These are phyloP conservation scores for Neostapfia colusana DNA, from an alignment of 176 grass and related monocot species.

Conservation along the genomic window DNA sequence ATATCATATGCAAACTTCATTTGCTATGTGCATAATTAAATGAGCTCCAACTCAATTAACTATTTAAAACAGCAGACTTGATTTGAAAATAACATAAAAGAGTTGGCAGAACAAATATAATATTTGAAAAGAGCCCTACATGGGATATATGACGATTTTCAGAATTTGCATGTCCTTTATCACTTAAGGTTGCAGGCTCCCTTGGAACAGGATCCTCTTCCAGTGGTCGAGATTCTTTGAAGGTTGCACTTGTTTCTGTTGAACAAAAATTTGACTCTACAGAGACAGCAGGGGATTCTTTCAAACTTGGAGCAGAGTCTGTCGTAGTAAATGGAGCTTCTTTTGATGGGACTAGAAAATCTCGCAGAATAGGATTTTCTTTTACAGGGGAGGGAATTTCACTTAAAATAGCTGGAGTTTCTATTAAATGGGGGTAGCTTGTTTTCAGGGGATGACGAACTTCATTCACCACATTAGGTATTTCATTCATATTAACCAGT, in stretches of 20 bases:
- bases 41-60: not conserved
- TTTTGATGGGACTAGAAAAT: conserved; percentile 36
- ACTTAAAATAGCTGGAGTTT: conserved; percentile 47
- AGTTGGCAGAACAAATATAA: conserved; percentile 9
- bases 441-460: conserved; percentile 25
- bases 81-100: not conserved
- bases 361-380: conserved; percentile 27
- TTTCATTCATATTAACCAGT: conserved; percentile 37
- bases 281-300: conserved; percentile 42
- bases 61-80: not conserved
- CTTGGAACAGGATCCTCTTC: conserved; percentile 35
- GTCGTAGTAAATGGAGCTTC: conserved; percentile 38
- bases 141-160: conserved; percentile 51
- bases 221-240: conserved; percentile 17
- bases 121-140: conserved; percentile 44
- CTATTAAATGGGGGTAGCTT: conserved; percentile 39
- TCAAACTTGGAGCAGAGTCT: conserved; percentile 35
- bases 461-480: conserved; percentile 38
- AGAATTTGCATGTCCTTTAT: conserved; percentile 38
- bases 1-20: not conserved
- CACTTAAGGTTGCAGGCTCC: conserved; percentile 28
- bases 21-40: not conserved
- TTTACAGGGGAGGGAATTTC: conserved; percentile 31
- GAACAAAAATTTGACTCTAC: conserved; percentile 36
- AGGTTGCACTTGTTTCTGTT: conserved; percentile 43